Conservation (phyloP, 163 green algal species). For the Picocystis sp. region DNA sequence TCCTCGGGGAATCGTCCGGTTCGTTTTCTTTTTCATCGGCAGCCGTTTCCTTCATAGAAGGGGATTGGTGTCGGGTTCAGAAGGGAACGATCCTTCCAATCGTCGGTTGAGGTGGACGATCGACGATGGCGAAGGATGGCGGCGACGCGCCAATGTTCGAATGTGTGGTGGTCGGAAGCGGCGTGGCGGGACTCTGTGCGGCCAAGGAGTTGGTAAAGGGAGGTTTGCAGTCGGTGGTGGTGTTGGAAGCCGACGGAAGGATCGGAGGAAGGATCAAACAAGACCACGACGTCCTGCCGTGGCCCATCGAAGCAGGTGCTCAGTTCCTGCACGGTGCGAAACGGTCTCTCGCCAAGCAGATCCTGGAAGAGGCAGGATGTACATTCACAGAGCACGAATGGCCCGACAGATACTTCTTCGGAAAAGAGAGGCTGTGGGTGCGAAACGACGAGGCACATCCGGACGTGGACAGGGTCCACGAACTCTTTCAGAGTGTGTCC, state of each 20-base stretch:
- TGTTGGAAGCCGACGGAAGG: constrained; percentile 48
- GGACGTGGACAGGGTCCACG: constrained; percentile 35
- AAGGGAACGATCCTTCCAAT: too few relatives aligned
- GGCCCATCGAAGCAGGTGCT: constrained; percentile 54
- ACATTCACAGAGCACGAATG: constrained; percentile 39
- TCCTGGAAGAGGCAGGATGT: constrained; percentile 32
- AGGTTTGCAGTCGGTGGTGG: constrained; percentile 35
- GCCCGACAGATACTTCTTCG: constrained; percentile 65
- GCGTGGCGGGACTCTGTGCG: constrained; percentile 49
- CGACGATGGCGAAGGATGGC: too few relatives aligned
- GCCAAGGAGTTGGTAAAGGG: constrained; percentile 28
- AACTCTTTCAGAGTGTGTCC: constrained; percentile 42
- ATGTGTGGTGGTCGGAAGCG: constrained; percentile 47
- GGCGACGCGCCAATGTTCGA: too few relatives aligned
- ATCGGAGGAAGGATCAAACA: constrained; percentile 50
- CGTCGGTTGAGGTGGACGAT: too few relatives aligned
- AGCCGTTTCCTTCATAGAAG: too few relatives aligned
- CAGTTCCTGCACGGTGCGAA: constrained; percentile 67
- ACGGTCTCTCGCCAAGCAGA: constrained; percentile 12
- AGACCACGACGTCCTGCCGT: constrained; percentile 31
- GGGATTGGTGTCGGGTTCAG: too few relatives aligned
- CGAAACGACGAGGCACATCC: constrained; percentile 24
- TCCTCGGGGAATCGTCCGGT: too few relatives aligned
- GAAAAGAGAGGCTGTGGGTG: constrained; percentile 22
- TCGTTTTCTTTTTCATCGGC: too few relatives aligned